Percentiles rank a stretch among this genome's conserved stretches.
Conservation (phyloP, 257 asterid genomes). For the Linderniella brevidens region DNA sequence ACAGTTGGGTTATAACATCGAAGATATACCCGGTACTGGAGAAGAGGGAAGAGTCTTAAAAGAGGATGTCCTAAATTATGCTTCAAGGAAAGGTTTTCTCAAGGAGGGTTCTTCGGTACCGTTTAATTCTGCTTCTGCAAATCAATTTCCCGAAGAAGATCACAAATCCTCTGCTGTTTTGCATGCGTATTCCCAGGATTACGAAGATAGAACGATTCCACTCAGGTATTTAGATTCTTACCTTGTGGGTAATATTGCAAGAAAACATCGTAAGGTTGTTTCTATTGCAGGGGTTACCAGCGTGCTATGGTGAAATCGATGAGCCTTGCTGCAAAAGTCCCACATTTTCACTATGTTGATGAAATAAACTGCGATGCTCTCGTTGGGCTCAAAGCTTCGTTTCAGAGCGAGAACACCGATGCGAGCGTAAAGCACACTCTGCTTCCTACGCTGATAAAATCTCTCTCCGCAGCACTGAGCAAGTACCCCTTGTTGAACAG, state of each 20-base stretch:
- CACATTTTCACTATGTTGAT: slow-evolving; percentile 88
- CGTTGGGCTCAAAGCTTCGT: slow-evolving; percentile 54
- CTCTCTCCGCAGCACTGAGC: slow-evolving; percentile 69
- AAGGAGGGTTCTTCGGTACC: slow-evolving; percentile 18
- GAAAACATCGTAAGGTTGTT: background rate
- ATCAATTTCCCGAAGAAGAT: slow-evolving; percentile 16
- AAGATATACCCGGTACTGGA: slow-evolving; percentile 64
- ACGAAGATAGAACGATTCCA: slow-evolving; percentile 43
- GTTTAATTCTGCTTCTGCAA: slow-evolving; percentile 9
- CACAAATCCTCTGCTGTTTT: slow-evolving; percentile 17
- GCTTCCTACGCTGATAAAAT: slow-evolving; percentile 68
- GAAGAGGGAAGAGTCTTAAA: slow-evolving; percentile 54
- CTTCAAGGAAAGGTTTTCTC: slow-evolving; percentile 30
- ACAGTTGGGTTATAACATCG: slow-evolving; percentile 43
- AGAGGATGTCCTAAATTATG: slow-evolving; percentile 53
- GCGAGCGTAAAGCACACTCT: slow-evolving; percentile 61
- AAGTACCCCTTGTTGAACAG: slow-evolving; percentile 75
- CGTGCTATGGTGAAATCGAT: slow-evolving; percentile 93
- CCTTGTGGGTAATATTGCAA: background rate
- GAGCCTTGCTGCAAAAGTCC: slow-evolving; percentile 82
- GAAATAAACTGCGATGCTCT: slow-evolving; percentile 75
- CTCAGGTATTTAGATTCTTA: slow-evolving; percentile 35
- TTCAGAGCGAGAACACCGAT: slow-evolving; percentile 59
- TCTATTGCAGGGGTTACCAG: slow-evolving; percentile 65
- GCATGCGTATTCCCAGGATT: slow-evolving; percentile 22